Percentiles rank a stretch among this genome's conserved stretches.
Conservation (phyloP, 495 filamentous ascomycete genomes). For the Penicillium lagena region DNA sequence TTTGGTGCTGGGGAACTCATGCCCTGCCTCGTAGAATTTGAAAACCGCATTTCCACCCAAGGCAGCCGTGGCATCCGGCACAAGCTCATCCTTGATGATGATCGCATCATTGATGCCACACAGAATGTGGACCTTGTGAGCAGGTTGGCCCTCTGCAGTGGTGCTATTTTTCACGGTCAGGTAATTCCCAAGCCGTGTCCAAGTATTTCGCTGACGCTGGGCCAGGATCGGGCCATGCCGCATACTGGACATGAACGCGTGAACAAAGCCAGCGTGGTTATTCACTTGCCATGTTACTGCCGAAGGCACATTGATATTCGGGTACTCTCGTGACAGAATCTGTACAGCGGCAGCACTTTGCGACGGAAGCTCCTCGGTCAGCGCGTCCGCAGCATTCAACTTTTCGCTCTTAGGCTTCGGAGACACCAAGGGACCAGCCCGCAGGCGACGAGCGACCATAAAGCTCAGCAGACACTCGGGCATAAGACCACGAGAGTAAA, state of each 20-base stretch:
- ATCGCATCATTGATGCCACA: conserved; percentile 47
- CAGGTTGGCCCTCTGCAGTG: conserved; percentile 14
- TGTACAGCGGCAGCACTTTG: conserved; percentile 29
- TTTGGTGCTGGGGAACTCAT: conserved; percentile 52
- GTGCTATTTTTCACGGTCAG: conserved; percentile 37
- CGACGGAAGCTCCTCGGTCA: conserved; percentile 32
- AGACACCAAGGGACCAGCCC: conserved; percentile 31
- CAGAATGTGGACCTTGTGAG: conserved; percentile 48
- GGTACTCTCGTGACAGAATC: conserved; percentile 37
- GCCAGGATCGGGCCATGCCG: conserved; percentile 47
- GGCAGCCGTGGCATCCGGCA: conserved; percentile 43
- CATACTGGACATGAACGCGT: conserved; percentile 53
- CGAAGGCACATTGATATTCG: conserved; percentile 35
- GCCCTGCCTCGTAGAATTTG: conserved; percentile 45
- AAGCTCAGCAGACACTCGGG: conserved; percentile 50
- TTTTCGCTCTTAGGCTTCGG: conserved; percentile 29
- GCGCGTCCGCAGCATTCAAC: conserved; percentile 26
- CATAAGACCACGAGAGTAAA: conserved; percentile 54
- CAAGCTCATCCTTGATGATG: conserved; percentile 50
- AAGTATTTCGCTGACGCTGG: conserved; percentile 43
- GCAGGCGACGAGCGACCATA: conserved; percentile 51
- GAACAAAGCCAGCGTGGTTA: conserved; percentile 48
- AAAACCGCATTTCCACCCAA: conserved; percentile 44
- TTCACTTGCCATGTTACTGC: conserved; percentile 52
- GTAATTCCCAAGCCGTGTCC: conserved; percentile 47